Base-by-base conservation (phyloP, 306 rosid species). In the Vigna nakashimae region DNA sequence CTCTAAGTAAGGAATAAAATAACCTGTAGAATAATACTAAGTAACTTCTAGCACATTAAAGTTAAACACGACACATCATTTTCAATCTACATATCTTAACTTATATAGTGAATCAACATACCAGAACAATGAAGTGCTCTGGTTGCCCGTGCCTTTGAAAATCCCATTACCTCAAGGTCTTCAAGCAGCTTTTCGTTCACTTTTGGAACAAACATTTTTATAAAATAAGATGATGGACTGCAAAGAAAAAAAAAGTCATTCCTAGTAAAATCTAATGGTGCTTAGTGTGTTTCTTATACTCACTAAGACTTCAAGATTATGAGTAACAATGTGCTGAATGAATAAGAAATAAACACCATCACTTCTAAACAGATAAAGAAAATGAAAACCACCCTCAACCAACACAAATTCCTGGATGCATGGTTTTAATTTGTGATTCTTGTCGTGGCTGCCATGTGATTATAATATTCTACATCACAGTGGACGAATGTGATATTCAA, bases 111-210 rank as follows among this genome's bases (percentile, higher is more conserved):
- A 70, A 51, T n/a, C 46, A 75, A 26, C 84, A 76, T 20, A 93
- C 98, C 96, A 13, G 96, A 86, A 86, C 49, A 82, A 73, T 90
- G 76, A 43, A 93, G 94, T 48, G 90, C 93, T 36, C 92, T 79
- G 1, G 73, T 86, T 20, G 91, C 92, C 20, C 58, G 82, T 69
- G 90, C 81, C 64, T 26, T 65, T 3, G 91, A 88, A 84, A 91
- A 90, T 74, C 93, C 96, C 90, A 93, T 87, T 48, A 17, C 68
- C 85, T 82, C 88, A 52, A 93, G 87, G 70, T 89, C 87, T 56
- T 40, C 60, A 48, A 91, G 87, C 50, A 90, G 71, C 36, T 49
- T 85, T 73, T 85, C 78, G n/a, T 93, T 87, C 50, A 91, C 94
- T 85, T 80, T 87, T 36, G 93, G 86, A 71, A 76, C 82, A 78